Evolutionary conservation across 2,329 filamentous ascomycete species (phyloP), one percentile per base, ranked within the genome.

Genomic region (Talaromyces amestolkiae): DNA sequence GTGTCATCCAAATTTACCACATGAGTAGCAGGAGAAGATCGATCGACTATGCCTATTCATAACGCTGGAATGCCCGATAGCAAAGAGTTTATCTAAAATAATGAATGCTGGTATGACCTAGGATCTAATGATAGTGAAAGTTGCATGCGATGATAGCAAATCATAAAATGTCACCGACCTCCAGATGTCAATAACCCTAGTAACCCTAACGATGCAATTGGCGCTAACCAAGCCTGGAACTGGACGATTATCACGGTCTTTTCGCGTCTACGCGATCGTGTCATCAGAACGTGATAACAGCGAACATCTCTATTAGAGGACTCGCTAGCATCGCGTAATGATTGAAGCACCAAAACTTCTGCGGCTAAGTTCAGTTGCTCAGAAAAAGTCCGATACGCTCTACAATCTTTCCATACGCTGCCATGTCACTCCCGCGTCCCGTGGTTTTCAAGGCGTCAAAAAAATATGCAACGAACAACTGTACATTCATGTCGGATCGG

Each of bases 401-500:
- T 76, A 75, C 27, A 81, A 77, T 1, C 74, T 92, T 19, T 85
- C 88, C 63, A 78, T 92, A 37, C 81, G 84, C 31, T 91, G 90
- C 73, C 86, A 85, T 69, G 85, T 92, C 65, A 91, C 89, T 67
- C 87, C 90, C 0, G 85, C 86, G 13, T 87, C 81, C 73, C 86
- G 85, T 33, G 80, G 81, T 27, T 84, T 88, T 39, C 84, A 90
- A 70, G 89, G 89, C 15, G 81, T 92, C 53, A 72, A 79, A 2
- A 80, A 81, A 0, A 76, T 92, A 3, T 83, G 83, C 0, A 82
- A 86, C 27, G 81, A 85, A 7, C 78, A 78, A 2, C 82, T 92
- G 56, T 85, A 90, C 66, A 74, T 92, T 1, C 89, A 87, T 58
- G 89, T 91, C 2, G 78, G 88, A 0, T 89, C 88, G 0, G 87